Conservation (phyloP, 768 basidiomycete genomes). For the Amanita muscaria region DNA sequence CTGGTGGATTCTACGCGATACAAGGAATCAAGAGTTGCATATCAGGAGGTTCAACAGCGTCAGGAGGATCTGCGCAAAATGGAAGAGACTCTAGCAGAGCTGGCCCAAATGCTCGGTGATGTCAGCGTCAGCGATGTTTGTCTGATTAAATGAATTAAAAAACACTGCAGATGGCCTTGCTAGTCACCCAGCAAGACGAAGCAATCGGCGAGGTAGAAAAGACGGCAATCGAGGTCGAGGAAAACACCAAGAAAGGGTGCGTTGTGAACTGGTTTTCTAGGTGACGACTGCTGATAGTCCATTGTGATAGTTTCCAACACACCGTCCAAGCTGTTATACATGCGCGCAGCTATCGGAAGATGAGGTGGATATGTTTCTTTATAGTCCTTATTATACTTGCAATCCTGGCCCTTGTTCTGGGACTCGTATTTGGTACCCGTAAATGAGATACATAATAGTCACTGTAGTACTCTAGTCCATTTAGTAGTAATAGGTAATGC, state of each 20-base stretch:
- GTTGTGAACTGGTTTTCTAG: slow-evolving; percentile 15
- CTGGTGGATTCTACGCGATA: slow-evolving; percentile 73
- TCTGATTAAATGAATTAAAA: slow-evolving; percentile 1
- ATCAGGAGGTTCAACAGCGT: slow-evolving; percentile 81
- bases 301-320: slow-evolving; percentile 40
- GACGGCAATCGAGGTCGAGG: slow-evolving; percentile 53
- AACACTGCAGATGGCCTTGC: slow-evolving; percentile 55
- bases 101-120: slow-evolving; percentile 83
- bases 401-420: slow-evolving; percentile 54
- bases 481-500: neutral
- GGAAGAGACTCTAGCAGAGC: slow-evolving; percentile 80
- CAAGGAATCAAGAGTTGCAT: slow-evolving; percentile 73
- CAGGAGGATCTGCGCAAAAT: slow-evolving; percentile 81
- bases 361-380: slow-evolving; percentile 82
- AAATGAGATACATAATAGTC: neutral
- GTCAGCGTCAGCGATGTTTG: slow-evolving; percentile 27
- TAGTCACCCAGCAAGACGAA: slow-evolving; percentile 78
- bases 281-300: slow-evolving; percentile 2
- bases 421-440: slow-evolving; percentile 20
- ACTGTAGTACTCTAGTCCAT: too few relatives aligned
- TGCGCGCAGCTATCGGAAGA: slow-evolving; percentile 58
- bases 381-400: slow-evolving; percentile 45
- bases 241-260: slow-evolving; percentile 65
- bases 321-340: slow-evolving; percentile 61
- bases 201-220: slow-evolving; percentile 55